A percentile compares a stretch with the other conserved stretches of the same genome.
Evolutionary conservation across 179 eudicot genomes (phyloP).

Genomic region (Silene coronaria): DNA sequence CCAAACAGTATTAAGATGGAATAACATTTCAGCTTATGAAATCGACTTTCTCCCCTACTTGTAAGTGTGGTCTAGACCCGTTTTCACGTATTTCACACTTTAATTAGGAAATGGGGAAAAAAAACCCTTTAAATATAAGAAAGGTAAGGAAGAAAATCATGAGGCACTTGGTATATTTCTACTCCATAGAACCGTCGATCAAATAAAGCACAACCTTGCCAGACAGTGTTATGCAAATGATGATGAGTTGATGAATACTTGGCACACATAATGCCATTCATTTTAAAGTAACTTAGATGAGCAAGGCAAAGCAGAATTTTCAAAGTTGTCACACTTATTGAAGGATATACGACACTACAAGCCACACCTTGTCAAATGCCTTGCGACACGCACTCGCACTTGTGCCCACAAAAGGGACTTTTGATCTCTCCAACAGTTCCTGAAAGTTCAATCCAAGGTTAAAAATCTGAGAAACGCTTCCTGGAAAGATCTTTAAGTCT

Average conservation of each 20-base stretch:
- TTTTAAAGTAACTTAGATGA: neutral
- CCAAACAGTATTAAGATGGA: neutral
- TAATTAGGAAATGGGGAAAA: neutral
- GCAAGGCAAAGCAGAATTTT: neutral
- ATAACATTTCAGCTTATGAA: neutral
- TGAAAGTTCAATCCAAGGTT: constrained; percentile 21
- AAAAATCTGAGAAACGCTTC: constrained; percentile 15
- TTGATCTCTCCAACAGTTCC: constrained; percentile 68
- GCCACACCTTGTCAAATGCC: constrained; percentile 83
- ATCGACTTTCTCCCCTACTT: neutral
- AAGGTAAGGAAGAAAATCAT: neutral
- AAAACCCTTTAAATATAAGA: neutral
- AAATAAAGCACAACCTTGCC: neutral
- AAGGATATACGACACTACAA: neutral
- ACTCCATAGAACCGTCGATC: neutral
- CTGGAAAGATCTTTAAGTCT: neutral
- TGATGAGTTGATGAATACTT: neutral
- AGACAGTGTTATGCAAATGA: neutral
- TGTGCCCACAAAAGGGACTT: constrained; percentile 79
- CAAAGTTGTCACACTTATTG: neutral
- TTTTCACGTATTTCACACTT: neutral
- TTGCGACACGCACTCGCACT: constrained; percentile 55
- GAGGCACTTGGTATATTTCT: neutral
- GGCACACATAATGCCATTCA: neutral
- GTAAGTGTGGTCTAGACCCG: neutral